Evolutionary conservation across 768 basidiomycete species (phyloP).

Genomic region (Tricholoma matsutake): DNA sequence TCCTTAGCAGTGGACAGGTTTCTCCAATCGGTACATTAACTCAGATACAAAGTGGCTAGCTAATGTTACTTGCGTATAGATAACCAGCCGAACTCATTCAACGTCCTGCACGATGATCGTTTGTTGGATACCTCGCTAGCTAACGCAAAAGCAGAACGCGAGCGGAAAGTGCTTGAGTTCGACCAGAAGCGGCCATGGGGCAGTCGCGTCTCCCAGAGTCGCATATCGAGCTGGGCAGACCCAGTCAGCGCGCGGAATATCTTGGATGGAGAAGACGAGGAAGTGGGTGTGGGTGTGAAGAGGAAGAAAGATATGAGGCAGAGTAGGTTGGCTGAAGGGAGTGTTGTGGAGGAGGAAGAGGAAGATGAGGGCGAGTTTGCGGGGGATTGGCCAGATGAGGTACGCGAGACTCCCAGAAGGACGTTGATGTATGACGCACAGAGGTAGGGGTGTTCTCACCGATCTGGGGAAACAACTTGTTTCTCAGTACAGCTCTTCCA

Average conservation of each 20-base stretch:
- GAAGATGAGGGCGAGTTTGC: slow-evolving; percentile 8
- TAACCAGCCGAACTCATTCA: slow-evolving; percentile 18
- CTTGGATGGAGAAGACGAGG: slow-evolving; percentile 28
- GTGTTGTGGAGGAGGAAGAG: slow-evolving; percentile 7
- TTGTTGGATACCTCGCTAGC: slow-evolving; percentile 17
- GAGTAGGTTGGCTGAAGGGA: slow-evolving; percentile 5
- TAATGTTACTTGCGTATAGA: slow-evolving; percentile 7
- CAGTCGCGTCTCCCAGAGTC: slow-evolving; percentile 32
- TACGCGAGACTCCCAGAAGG: slow-evolving; percentile 15
- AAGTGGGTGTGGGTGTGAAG: slow-evolving; percentile 19
- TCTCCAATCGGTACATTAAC: slow-evolving; percentile 60
- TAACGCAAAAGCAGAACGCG: slow-evolving; percentile 25
- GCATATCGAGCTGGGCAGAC: slow-evolving; percentile 56
- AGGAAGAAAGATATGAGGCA: slow-evolving; percentile 14
- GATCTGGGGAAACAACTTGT: not conserved
- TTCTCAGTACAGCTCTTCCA: slow-evolving; percentile 14
- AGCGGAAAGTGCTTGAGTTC: slow-evolving; percentile 33
- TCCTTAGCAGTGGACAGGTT: slow-evolving; percentile 75
- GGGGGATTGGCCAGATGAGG: slow-evolving; percentile 12
- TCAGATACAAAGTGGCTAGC: not conserved
- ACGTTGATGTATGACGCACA: slow-evolving; percentile 19
- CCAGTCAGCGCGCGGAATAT: slow-evolving; percentile 40
- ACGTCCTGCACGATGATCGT: slow-evolving; percentile 15
- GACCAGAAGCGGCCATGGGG: slow-evolving; percentile 41
- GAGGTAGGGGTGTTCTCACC: slow-evolving; percentile 26